These are phyloP conservation scores for Hibiscus trionum DNA, from an alignment of 345 rosid genomes.

Conservation along the genomic window DNA sequence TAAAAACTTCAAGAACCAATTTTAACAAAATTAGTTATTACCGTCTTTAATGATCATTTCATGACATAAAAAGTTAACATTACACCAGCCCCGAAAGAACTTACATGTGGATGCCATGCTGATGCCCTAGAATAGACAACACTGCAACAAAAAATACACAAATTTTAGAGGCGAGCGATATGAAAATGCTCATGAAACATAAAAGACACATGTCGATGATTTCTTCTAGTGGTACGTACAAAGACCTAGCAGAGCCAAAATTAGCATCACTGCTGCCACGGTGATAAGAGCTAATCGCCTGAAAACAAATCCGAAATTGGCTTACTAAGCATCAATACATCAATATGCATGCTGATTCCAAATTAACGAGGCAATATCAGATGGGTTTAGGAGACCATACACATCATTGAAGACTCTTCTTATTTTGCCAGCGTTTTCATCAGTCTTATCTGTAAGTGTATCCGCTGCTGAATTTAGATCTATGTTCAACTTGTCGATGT, in stretches of 20 bases:
- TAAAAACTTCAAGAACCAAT: background rate
- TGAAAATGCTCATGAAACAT: conserved; percentile 12
- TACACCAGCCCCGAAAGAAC: conserved; percentile 14
- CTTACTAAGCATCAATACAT: background rate
- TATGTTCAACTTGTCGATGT: conserved; percentile 65
- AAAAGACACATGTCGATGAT: background rate
- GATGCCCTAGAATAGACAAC: conserved; percentile 59
- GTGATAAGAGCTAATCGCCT: conserved; percentile 69
- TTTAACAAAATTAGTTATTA: background rate
- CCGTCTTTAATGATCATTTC: background rate
- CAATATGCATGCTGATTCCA: background rate
- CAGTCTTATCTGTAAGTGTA: conserved; percentile 58
- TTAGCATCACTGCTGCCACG: conserved; percentile 80
- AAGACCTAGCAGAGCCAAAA: conserved; percentile 70
- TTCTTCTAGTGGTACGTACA: conserved; percentile 37
- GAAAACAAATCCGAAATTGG: conserved; percentile 14
- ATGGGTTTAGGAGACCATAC: conserved; percentile 36
- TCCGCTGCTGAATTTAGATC: conserved; percentile 70
- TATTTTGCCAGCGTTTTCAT: conserved; percentile 59
- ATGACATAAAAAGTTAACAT: background rate
- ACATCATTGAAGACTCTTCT: conserved; percentile 54
- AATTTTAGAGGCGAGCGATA: conserved; percentile 10
- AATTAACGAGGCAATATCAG: conserved; percentile 2
- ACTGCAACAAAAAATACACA: conserved; percentile 36
- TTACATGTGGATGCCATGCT: conserved; percentile 73